These are phyloP conservation scores for Hyparrhenia diplandra DNA, from an alignment of 176 grass and related monocot species.

Conservation along the genomic window DNA sequence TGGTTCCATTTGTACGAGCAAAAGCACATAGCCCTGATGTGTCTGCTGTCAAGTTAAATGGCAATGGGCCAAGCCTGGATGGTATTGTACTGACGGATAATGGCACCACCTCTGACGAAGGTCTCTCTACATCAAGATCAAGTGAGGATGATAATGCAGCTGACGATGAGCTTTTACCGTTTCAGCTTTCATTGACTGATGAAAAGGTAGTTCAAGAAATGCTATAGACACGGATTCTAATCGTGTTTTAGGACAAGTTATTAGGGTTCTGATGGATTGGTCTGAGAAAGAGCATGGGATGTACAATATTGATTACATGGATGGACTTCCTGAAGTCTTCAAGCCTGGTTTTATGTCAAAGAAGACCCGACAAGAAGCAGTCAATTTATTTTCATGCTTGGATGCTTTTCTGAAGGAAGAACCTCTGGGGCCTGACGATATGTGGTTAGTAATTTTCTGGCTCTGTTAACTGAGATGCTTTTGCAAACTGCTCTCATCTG, in stretches of 20 bases:
- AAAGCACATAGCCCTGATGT: conserved; percentile 43
- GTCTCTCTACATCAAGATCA: conserved; percentile 43
- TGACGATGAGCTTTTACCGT: conserved; percentile 39
- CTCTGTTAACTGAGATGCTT: not conserved
- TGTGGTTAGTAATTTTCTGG: conserved; percentile 71
- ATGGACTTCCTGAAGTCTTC: conserved; percentile 83
- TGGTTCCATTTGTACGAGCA: conserved; percentile 63
- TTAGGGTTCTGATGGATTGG: conserved; percentile 83
- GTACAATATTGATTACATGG: conserved; percentile 70
- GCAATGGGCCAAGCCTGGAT: conserved; percentile 65
- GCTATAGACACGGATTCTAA: conserved; percentile 50
- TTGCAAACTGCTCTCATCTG: not conserved
- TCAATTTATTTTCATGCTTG: conserved; percentile 91
- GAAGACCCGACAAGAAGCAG: conserved; percentile 84
- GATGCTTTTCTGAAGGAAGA: conserved; percentile 96
- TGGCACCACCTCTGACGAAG: conserved; percentile 21
- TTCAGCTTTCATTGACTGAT: conserved; percentile 78
- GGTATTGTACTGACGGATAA: conserved; percentile 73
- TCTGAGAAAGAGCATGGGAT: conserved; percentile 61
- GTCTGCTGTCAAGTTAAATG: conserved; percentile 38
- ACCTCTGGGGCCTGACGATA: conserved; percentile 94
- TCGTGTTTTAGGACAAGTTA: conserved; percentile 1
- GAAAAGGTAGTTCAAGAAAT: conserved; percentile 49
- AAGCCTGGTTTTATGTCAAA: conserved; percentile 82
- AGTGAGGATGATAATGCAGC: conserved; percentile 38